Percentiles rank a stretch among this genome's conserved stretches.
Evolutionary conservation across 495 filamentous ascomycete species (phyloP).

Genomic region (Poronia punctata): DNA sequence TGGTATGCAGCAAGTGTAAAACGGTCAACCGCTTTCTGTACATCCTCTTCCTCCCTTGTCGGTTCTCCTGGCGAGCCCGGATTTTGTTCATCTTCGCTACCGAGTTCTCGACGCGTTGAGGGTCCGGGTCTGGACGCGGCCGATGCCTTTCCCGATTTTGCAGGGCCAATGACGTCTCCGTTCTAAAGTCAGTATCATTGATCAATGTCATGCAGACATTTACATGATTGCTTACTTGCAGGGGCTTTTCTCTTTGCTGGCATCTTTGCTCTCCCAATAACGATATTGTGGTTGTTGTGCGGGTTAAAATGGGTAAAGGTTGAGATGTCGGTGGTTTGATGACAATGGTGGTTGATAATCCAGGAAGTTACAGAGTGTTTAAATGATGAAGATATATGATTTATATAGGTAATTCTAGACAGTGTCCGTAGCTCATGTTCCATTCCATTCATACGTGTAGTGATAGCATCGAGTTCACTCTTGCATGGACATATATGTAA

Average conservation of each 20-base stretch:
- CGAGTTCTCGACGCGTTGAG: slow-evolving; percentile 57
- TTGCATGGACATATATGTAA: too few species aligned
- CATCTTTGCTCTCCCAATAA: slow-evolving; percentile 41
- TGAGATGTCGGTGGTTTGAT: too few species aligned
- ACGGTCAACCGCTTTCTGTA: slow-evolving; percentile 57
- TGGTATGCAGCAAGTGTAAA: slow-evolving; percentile 50
- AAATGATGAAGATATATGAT: too few species aligned
- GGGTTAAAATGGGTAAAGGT: too few species aligned
- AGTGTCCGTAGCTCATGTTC: too few species aligned
- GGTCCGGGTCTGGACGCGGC: slow-evolving; percentile 63
- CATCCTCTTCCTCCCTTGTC: slow-evolving; percentile 43
- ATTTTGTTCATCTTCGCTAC: slow-evolving; percentile 55
- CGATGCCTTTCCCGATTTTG: slow-evolving; percentile 51
- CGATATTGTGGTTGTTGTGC: neutral
- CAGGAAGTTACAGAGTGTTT: too few species aligned
- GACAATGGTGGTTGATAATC: too few species aligned
- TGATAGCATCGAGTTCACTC: too few species aligned
- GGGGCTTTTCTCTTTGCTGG: slow-evolving; percentile 73
- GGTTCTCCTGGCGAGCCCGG: slow-evolving; percentile 36
- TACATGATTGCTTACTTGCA: slow-evolving; percentile 35
- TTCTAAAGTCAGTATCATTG: slow-evolving; percentile 22
- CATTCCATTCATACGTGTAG: too few species aligned
- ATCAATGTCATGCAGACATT: slow-evolving; percentile 21
- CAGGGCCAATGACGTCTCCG: slow-evolving; percentile 44
- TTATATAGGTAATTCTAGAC: too few species aligned